These are phyloP conservation scores for Meira miltonrushii DNA, from an alignment of 1,284 basidiomycete species.

Conservation along the genomic window DNA sequence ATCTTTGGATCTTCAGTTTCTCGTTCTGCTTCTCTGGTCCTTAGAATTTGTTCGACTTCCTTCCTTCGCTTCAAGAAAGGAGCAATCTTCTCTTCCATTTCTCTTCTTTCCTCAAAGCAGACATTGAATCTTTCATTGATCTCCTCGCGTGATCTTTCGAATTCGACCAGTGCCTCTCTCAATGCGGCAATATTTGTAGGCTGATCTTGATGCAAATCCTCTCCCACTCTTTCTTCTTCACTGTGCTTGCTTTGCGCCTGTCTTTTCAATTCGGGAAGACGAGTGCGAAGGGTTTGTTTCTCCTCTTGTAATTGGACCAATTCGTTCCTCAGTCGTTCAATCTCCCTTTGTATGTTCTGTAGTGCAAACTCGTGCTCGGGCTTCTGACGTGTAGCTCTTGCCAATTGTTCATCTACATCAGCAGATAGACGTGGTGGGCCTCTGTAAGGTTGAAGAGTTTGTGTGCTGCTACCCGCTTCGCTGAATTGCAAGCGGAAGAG, in stretches of 20 bases:
- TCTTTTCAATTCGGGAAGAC: neutral
- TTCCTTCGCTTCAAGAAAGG: neutral
- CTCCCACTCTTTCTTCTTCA: conserved; percentile 51
- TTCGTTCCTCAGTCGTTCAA: neutral
- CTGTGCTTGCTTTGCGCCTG: conserved; percentile 15
- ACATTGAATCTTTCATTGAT: conserved; percentile 8
- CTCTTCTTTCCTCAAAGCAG: conserved; percentile 56
- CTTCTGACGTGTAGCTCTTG: conserved; percentile 26
- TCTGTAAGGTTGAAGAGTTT: conserved; percentile 48
- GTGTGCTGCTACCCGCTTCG: conserved; percentile 22
- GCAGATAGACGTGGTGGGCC: conserved; percentile 49
- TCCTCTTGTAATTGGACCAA: neutral
- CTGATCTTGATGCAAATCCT: conserved; percentile 68
- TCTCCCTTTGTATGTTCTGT: neutral
- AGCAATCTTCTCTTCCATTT: conserved; percentile 12
- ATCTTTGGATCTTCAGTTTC: neutral
- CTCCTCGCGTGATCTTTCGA: conserved; percentile 6
- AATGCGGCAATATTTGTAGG: conserved; percentile 68
- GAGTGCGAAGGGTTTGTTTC: neutral
- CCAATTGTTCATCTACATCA: conserved; percentile 32
- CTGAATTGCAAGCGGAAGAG: conserved; percentile 42
- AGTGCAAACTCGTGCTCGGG: neutral
- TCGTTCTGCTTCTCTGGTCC: neutral
- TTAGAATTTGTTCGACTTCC: neutral
- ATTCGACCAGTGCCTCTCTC: conserved; percentile 56